Evolutionary conservation across 2,329 filamentous ascomycete species (phyloP), one percentile per base, ranked within the genome.

Genomic region (Bipolaris bicolor): DNA sequence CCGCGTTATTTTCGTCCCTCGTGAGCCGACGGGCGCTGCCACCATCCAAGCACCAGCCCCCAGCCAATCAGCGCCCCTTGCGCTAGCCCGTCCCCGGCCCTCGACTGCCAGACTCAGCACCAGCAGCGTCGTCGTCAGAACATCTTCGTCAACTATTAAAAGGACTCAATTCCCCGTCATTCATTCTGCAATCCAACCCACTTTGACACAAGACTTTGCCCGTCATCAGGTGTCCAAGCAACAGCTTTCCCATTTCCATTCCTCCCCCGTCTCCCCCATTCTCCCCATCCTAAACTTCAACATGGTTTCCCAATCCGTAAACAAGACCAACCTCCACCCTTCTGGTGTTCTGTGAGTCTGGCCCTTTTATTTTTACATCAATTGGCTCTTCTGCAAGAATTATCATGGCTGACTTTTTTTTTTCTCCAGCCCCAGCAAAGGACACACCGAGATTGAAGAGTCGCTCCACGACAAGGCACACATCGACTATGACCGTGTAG

Each of bases 401-500:
- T 13, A 31, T 41, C 26, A 43, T 31, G 11, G 55, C 70, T 73
- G 62, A 74, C 63, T 44, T 48, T 26, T 18, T 31, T 15, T 46
- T 48, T 20, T 37, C 3, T 48, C 45, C 74, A 96, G 92, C 80
- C 91, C 93, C 64, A 84, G 88, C 75, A 84, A 85, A 73, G 90
- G 96, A 77, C 94, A 97, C 86, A 98, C 95, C 44, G 95, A 98
- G 79, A 88, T 99, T 65, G 92, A 99, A 82, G 92, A 98, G 82
- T 92, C 97, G 79, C 90, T 99, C 61, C 93, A 98, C 80, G 92
- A 97, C 81, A 92, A 90, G 76, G 95, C 95, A 68, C 94, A 99
- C 85, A 99, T 99, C 76, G 95, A 99, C 85, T 99, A 98, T 79
- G 91, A 98, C 81, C 90, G 92, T 76, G 95, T 99, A 74, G 91